Evolutionary conservation across 371 early-diverging fungal species (phyloP).

Genomic region (Lichtheimia corymbifera): DNA sequence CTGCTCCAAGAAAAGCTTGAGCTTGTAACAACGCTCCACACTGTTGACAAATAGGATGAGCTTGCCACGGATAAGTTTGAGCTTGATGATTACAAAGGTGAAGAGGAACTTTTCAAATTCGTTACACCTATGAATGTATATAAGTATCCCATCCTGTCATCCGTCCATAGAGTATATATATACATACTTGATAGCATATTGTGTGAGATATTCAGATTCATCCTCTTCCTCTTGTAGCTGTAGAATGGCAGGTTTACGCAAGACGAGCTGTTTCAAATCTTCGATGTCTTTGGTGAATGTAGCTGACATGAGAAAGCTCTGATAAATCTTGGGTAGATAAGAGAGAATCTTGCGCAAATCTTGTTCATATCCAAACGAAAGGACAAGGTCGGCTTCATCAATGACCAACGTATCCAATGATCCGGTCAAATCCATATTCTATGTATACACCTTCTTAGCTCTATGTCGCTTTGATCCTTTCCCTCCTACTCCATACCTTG

Average conservation of each 20-base stretch:
- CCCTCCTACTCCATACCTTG: conserved; percentile 20
- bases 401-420: conserved; percentile 85
- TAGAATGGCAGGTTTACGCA: conserved; percentile 82
- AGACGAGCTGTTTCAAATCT: conserved; percentile 77
- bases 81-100: conserved; percentile 87
- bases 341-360: conserved; percentile 74
- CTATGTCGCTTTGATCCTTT: too few species aligned
- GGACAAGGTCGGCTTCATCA: conserved; percentile 94
- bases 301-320: conserved; percentile 89
- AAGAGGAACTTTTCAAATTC: conserved; percentile 91
- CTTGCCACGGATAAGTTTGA: conserved; percentile 87
- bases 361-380: conserved; percentile 91
- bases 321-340: conserved; percentile 81
- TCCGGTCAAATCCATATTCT: conserved; percentile 59
- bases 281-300: conserved; percentile 86
- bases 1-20: conserved; percentile 94
- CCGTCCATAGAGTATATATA: background rate
- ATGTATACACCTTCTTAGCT: conserved; percentile 3
- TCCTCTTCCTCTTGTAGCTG: conserved; percentile 82
- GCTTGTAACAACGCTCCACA: conserved; percentile 88
- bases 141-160: background rate
- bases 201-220: conserved; percentile 64
- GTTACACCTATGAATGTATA: conserved; percentile 53
- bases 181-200: conserved; percentile 69
- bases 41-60: conserved; percentile 92